Percentiles rank a stretch among this genome's conserved stretches.
Evolutionary conservation across 208 protist genomes (phyloP).

Genomic region (Trypanosoma platydactyli): DNA sequence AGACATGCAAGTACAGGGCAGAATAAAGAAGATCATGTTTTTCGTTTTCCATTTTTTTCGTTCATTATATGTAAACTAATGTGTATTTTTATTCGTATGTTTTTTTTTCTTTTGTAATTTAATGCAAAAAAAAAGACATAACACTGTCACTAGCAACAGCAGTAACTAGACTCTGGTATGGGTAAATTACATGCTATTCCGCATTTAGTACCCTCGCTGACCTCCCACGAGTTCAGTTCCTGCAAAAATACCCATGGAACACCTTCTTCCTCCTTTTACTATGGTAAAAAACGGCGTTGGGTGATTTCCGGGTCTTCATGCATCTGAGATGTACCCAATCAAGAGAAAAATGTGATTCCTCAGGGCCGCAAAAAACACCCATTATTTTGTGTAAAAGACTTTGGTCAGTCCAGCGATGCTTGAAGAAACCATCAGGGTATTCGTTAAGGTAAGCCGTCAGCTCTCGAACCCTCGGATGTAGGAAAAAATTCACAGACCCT

Average conservation of each 20-base stretch:
- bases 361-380: slow-evolving; percentile 26
- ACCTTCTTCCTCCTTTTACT: slow-evolving; percentile 24
- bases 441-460: slow-evolving; percentile 26
- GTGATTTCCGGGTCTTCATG: slow-evolving; percentile 12
- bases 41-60: not conserved
- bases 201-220: no score
- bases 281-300: slow-evolving; percentile 25
- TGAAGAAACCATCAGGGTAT: slow-evolving; percentile 26
- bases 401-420: slow-evolving; percentile 33
- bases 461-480: slow-evolving; percentile 11
- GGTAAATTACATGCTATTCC: no score
- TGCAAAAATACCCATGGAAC: slow-evolving; percentile 7
- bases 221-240: not conserved
- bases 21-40: slow-evolving; percentile 21
- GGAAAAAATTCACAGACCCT: slow-evolving; percentile 23
- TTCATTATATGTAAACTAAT: not conserved
- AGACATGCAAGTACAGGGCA: not conserved
- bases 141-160: no score
- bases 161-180: no score
- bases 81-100: not conserved
- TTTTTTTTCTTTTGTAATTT: no score
- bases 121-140: no score
- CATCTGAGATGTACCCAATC: slow-evolving; percentile 28
- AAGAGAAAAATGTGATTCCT: slow-evolving; percentile 20
- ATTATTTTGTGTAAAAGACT: slow-evolving; percentile 31